Evolutionary conservation across 306 rosid genomes (phyloP).

Genomic region (Medicago ruthenica): DNA sequence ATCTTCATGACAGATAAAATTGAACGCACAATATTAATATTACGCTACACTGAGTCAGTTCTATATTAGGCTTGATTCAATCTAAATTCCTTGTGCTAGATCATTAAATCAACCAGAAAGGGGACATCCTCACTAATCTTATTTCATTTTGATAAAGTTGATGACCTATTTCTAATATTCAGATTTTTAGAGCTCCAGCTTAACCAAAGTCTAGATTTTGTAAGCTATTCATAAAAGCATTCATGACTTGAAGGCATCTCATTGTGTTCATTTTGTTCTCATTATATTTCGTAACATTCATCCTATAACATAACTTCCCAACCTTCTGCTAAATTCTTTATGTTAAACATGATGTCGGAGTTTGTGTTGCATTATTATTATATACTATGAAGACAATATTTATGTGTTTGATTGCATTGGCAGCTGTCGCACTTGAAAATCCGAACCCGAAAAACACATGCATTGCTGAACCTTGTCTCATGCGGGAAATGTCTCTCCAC

Average conservation of each 20-base stretch:
- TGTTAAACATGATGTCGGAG: background rate
- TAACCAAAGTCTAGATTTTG: too few relatives aligned
- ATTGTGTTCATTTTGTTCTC: too few relatives aligned
- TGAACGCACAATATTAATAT: conserved; percentile 15
- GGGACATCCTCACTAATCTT: background rate
- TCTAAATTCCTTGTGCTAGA: conserved; percentile 24
- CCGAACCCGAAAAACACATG: conserved; percentile 63
- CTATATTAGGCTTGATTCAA: conserved; percentile 1
- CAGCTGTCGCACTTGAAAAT: conserved; percentile 93
- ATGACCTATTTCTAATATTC: conserved; percentile 3
- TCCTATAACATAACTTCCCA: too few relatives aligned
- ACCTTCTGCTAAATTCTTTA: background rate
- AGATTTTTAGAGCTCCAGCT: conserved; percentile 9
- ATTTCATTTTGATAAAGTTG: conserved; percentile 29
- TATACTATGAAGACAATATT: conserved; percentile 33
- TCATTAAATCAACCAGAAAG: conserved; percentile 7
- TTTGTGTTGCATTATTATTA: background rate
- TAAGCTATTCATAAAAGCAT: conserved; percentile 24
- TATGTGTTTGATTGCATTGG: conserved; percentile 46
- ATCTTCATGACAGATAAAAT: background rate
- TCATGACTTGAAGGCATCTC: conserved; percentile 4
- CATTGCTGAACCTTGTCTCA: conserved; percentile 81
- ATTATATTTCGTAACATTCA: too few relatives aligned
- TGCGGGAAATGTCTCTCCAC: conserved; percentile 84
- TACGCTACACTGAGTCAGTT: conserved; percentile 20